These are phyloP conservation scores for Lyophyllum decastes DNA, from an alignment of 768 basidiomycete genomes.

Conservation along the genomic window DNA sequence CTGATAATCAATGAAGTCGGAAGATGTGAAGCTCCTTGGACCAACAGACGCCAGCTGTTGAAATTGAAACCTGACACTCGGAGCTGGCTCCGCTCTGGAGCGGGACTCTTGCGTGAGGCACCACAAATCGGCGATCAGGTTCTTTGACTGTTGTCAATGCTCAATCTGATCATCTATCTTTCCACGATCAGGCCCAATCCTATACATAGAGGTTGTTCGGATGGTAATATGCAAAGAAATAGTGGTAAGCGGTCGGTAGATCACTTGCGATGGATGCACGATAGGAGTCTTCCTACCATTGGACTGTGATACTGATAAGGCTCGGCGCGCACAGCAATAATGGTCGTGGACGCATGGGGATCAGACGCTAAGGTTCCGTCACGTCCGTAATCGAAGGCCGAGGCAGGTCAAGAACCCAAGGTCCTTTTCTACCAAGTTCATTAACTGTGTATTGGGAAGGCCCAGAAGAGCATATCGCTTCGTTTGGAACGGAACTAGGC, in stretches of 20 bases:
- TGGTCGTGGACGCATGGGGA: neutral
- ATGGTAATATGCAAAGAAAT: neutral
- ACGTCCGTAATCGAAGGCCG: neutral
- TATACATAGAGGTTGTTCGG: neutral
- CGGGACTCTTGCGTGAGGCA: neutral
- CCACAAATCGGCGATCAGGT: constrained; percentile 5
- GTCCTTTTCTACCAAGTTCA: neutral
- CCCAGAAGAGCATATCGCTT: neutral
- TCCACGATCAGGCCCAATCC: neutral
- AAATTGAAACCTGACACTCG: constrained; percentile 2
- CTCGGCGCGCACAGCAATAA: neutral
- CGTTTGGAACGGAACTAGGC: neutral
- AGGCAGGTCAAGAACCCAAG: neutral
- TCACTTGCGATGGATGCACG: neutral
- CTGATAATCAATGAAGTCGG: constrained; percentile 15
- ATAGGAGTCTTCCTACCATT: too few species aligned
- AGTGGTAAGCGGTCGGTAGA: neutral
- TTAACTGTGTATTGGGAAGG: neutral
- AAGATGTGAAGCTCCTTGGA: constrained; percentile 15
- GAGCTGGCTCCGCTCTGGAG: neutral
- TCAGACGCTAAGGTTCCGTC: neutral
- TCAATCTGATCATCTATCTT: neutral
- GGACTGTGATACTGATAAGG: too few species aligned
- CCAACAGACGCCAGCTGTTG: neutral
- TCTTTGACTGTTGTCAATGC: neutral